These are phyloP conservation scores for Colletotrichum sp. DNA, from an alignment of 2,329 filamentous ascomycete genomes.

Conservation along the genomic window DNA sequence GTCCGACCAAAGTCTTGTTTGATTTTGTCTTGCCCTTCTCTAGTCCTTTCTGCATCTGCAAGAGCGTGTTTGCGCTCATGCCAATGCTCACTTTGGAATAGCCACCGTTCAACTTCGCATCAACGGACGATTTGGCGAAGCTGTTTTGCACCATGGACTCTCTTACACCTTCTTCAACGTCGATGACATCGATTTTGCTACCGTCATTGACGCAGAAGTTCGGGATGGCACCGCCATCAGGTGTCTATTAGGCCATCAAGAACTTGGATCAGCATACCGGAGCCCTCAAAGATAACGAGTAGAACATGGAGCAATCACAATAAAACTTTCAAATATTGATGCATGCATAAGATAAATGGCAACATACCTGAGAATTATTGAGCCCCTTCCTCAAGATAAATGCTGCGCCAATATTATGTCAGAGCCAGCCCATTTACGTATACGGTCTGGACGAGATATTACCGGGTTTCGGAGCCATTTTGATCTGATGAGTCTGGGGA, in stretches of 20 bases:
- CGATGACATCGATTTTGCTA: not conserved
- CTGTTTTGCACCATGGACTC: not conserved
- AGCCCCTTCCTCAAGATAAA: not conserved
- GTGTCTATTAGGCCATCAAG: not conserved
- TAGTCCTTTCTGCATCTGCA: not conserved
- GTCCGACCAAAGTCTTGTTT: not conserved
- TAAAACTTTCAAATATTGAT: not conserved
- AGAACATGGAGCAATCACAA: no score
- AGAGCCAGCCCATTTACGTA: not conserved
- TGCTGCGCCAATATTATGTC: not conserved
- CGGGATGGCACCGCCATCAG: not conserved
- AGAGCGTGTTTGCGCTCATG: not conserved
- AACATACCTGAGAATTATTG: not conserved
- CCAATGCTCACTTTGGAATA: not conserved
- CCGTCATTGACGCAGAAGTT: slow-evolving; percentile 2
- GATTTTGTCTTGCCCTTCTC: not conserved
- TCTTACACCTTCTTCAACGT: not conserved
- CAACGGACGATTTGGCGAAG: not conserved
- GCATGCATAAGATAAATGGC: not conserved
- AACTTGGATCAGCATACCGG: not conserved
- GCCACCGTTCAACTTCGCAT: not conserved
- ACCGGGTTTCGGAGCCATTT: slow-evolving; percentile 2
- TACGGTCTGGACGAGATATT: not conserved
- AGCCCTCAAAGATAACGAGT: not conserved
- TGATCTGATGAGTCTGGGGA: not conserved